These are phyloP conservation scores for Lactifluus echinatus DNA, from an alignment of 768 basidiomycete species.

Conservation along the genomic window DNA sequence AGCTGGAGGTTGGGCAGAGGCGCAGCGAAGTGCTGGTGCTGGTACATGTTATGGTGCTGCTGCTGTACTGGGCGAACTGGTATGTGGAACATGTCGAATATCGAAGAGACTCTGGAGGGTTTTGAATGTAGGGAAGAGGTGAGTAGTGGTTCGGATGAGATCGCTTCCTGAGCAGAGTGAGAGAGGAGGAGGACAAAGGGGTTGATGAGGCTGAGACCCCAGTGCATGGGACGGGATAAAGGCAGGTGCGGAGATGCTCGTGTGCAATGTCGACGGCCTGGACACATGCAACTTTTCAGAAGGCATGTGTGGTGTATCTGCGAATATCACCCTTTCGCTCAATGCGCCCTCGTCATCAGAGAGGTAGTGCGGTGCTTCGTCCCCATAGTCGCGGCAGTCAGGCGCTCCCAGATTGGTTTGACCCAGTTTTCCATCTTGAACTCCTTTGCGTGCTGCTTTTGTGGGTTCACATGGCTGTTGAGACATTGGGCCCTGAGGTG, in stretches of 20 bases:
- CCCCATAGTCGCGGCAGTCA: slow-evolving; percentile 52
- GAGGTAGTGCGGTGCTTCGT: slow-evolving; percentile 50
- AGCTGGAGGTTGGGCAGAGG: slow-evolving; percentile 45
- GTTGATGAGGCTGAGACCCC: no score
- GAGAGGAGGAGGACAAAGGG: slow-evolving; percentile 1
- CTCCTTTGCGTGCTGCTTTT: slow-evolving; percentile 59
- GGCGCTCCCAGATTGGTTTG: slow-evolving; percentile 55
- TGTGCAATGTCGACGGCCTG: no score
- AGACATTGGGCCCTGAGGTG: no score
- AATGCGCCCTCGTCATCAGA: slow-evolving; percentile 33
- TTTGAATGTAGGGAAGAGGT: background rate
- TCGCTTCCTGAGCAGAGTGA: slow-evolving; percentile 20
- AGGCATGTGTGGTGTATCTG: no score
- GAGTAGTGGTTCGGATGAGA: background rate
- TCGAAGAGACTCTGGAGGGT: background rate
- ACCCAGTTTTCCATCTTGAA: slow-evolving; percentile 81
- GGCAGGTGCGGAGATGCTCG: no score
- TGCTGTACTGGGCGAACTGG: slow-evolving; percentile 13
- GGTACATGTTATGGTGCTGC: slow-evolving; percentile 16
- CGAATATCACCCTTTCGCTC: slow-evolving; percentile 1
- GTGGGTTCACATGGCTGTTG: slow-evolving; percentile 77
- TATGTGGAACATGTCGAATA: slow-evolving; percentile 22
- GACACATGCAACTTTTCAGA: no score
- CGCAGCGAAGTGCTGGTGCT: slow-evolving; percentile 18
- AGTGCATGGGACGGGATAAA: no score